Percentiles rank a stretch among this genome's conserved stretches.
Evolutionary conservation across 176 grass and related monocot genomes (phyloP).

Genomic region (Musa itinerans): DNA sequence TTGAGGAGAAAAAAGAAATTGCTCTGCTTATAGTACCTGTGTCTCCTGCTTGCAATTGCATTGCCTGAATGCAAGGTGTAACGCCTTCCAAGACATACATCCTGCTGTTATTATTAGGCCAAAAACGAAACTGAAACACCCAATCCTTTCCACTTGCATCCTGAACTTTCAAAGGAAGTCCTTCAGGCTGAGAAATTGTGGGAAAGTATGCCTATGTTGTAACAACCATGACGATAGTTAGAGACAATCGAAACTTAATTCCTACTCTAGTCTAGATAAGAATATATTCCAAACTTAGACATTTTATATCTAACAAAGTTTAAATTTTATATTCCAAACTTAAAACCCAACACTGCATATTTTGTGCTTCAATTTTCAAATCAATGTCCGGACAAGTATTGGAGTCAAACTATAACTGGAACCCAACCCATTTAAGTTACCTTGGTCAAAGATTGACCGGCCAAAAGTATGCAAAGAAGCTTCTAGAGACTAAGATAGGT

Average conservation of each 20-base stretch:
- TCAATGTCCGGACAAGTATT: too few relatives aligned
- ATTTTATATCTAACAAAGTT: too few relatives aligned
- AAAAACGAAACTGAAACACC: constrained; percentile 96
- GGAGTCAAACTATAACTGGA: too few relatives aligned
- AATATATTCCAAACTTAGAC: too few relatives aligned
- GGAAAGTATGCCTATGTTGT: constrained; percentile 81
- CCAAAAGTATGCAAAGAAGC: too few relatives aligned
- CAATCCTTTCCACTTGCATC: constrained; percentile 96
- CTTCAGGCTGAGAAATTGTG: constrained; percentile 82
- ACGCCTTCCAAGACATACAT: constrained; percentile 99
- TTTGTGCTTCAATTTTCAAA: too few relatives aligned
- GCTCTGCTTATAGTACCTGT: constrained; percentile 44
- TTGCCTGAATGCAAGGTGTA: constrained; percentile 91
- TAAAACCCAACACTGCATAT: too few relatives aligned
- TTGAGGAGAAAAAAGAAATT: too few relatives aligned
- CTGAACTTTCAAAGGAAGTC: constrained; percentile 89
- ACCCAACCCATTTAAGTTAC: too few relatives aligned
- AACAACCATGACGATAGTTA: not conserved
- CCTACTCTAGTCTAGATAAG: not conserved
- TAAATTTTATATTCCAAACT: too few relatives aligned
- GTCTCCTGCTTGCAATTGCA: constrained; percentile 95
- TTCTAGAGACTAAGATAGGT: too few relatives aligned
- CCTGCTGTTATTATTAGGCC: constrained; percentile 99
- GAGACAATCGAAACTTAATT: not conserved
- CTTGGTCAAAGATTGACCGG: too few relatives aligned